Evolutionary conservation across 2,329 filamentous ascomycete species (phyloP).

Genomic region (Fusarium nisikadoi): DNA sequence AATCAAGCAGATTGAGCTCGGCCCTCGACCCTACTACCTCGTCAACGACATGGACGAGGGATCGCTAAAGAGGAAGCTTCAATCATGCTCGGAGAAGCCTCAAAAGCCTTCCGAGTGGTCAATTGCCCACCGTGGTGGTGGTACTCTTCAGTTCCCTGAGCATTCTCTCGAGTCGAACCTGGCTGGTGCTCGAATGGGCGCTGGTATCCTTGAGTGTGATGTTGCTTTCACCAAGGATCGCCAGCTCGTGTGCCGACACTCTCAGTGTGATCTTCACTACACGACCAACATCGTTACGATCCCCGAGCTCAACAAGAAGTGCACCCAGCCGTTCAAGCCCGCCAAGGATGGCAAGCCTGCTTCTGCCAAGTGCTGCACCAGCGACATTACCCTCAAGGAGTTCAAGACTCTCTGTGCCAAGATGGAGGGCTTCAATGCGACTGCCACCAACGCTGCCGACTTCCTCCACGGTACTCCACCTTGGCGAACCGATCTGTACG

Average conservation of each 20-base stretch:
- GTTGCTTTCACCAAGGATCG: conserved; percentile 73
- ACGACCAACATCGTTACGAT: conserved; percentile 74
- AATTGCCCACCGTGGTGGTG: conserved; percentile 72
- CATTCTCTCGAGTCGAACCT: conserved; percentile 68
- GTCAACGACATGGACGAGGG: conserved; percentile 70
- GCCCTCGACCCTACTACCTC: conserved; percentile 72
- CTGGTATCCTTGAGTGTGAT: conserved; percentile 74
- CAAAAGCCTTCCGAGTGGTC: conserved; percentile 65
- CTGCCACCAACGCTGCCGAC: conserved; percentile 66
- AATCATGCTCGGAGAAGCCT: conserved; percentile 65
- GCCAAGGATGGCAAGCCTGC: conserved; percentile 62
- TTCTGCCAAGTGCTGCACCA: conserved; percentile 75
- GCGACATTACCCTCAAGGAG: conserved; percentile 74
- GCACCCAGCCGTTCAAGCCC: conserved; percentile 69
- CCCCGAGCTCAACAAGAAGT: conserved; percentile 72
- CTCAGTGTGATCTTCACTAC: conserved; percentile 74
- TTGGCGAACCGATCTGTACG: conserved; percentile 74
- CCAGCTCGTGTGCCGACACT: conserved; percentile 74
- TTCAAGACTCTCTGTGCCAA: conserved; percentile 76
- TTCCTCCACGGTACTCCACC: conserved; percentile 68
- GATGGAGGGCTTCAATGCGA: conserved; percentile 72
- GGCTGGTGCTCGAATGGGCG: conserved; percentile 74
- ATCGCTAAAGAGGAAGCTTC: conserved; percentile 67
- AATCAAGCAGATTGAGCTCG: conserved; percentile 65
- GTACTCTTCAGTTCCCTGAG: conserved; percentile 71